A percentile compares a stretch with the other conserved stretches of the same genome.
Conservation (phyloP, 208 protist species). For the Novymonas esmeraldas region DNA sequence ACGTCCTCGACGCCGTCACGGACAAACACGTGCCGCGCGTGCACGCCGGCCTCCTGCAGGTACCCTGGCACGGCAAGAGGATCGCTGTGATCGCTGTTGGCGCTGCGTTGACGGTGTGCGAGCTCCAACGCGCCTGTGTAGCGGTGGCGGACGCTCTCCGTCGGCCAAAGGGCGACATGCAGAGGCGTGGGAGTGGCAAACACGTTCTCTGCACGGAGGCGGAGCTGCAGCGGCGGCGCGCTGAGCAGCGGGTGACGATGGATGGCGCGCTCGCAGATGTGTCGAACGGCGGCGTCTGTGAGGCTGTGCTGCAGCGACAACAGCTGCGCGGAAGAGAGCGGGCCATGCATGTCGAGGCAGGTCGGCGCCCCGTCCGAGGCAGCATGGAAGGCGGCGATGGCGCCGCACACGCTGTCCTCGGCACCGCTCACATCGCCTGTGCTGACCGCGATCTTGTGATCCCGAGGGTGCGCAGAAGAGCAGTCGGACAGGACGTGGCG, state of each 20-base stretch:
- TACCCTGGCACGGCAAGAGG: conserved; percentile 19
- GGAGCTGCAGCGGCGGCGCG: background rate
- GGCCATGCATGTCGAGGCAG: conserved; percentile 12
- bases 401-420: background rate
- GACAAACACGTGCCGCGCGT: conserved; percentile 11
- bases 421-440: background rate
- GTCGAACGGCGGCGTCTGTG: conserved; percentile 13
- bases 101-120: conserved; percentile 3
- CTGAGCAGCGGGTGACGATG: background rate
- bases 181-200: conserved; percentile 11
- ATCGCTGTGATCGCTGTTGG: conserved; percentile 14
- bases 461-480: background rate
- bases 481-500: background rate
- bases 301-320: conserved; percentile 19
- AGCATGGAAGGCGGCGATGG: background rate
- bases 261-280: conserved; percentile 8
- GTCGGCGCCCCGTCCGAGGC: conserved; percentile 2
- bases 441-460: background rate
- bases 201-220: background rate
- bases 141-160: background rate
- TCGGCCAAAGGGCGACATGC: conserved; percentile 13
- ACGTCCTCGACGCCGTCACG: background rate
- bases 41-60: conserved; percentile 21
- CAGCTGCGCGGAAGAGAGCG: conserved; percentile 18
- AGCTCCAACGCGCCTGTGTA: conserved; percentile 12